Conservation (phyloP, 345 rosid genomes). For the Reutealis trisperma region DNA sequence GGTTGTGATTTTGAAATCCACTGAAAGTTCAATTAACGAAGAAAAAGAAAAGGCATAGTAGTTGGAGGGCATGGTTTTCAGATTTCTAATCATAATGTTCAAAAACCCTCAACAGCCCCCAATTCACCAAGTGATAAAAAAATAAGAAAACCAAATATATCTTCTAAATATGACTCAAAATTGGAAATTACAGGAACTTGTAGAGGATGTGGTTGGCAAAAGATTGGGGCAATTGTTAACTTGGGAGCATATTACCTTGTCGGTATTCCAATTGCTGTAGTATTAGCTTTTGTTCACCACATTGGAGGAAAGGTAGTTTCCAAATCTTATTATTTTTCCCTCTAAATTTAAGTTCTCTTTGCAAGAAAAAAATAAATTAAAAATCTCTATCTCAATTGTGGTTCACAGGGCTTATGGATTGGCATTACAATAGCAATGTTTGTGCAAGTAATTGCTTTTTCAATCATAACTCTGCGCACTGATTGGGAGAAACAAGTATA, state of each 20-base stretch:
- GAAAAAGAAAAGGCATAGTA: too few species aligned
- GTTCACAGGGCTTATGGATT: slow-evolving; percentile 8
- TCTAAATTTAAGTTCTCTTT: too few species aligned
- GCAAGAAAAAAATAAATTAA: neutral
- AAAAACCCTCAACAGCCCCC: too few species aligned
- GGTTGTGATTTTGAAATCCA: too few species aligned
- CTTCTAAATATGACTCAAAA: too few species aligned
- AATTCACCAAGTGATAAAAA: too few species aligned
- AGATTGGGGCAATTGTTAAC: slow-evolving; percentile 52
- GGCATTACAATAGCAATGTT: slow-evolving; percentile 13
- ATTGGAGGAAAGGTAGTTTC: slow-evolving; percentile 34
- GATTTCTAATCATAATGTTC: too few species aligned
- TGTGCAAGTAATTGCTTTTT: slow-evolving; percentile 5
- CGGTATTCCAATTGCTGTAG: slow-evolving; percentile 40
- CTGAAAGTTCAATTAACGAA: too few species aligned
- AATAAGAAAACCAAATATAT: too few species aligned
- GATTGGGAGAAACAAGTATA: slow-evolving; percentile 14
- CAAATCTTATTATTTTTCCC: too few species aligned
- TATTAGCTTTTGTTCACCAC: slow-evolving; percentile 22
- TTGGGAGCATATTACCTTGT: slow-evolving; percentile 55
- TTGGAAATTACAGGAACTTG: slow-evolving; percentile 35
- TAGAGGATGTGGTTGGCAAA: slow-evolving; percentile 73
- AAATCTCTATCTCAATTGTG: neutral
- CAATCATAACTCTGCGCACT: neutral
- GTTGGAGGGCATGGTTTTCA: too few species aligned